Evolutionary conservation across 352 stramenopile species (phyloP), one percentile per base, ranked within the genome.

Genomic region (Thalassiosira livingstoniorum): DNA sequence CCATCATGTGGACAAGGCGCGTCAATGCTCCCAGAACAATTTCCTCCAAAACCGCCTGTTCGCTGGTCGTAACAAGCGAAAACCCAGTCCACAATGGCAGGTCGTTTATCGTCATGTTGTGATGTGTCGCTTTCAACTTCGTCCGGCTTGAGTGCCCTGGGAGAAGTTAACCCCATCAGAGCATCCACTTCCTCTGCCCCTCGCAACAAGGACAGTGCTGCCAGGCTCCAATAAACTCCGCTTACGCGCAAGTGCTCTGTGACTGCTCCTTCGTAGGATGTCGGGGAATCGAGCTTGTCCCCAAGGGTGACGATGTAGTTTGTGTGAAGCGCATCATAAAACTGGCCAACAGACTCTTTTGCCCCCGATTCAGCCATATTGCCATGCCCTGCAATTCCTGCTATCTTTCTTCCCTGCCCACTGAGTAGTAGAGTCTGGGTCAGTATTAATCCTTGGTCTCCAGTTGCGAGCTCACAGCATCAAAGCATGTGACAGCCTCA

Each of bases 181-280:
- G 93, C 86, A 51, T 97, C 87, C 43, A 97, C 94, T 21, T 96
- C 74, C 64, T 94, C 64, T 37, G 90, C 21, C 27, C 67, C 86
- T 58, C 96, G 91, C 10, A 99, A 90, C 29, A 99, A 85, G 67
- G 96, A 96, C 87, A 99, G 93, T 54, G 97, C 95, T 3, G 96
- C 96, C 43, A 99, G 92, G 27, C 96, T 97, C 98, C 98, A 99
- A 90, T 99, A 99, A 31, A 99, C 96, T 61, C 97, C 98, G 68
- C 95, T 98, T 91, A 99, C 95, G 55, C 97, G 95, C 78, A 99
- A 95, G 88, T 99, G 97, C 87, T 99, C 97, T 53, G 96, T 99
- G 74, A 98, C 78, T 18, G 91, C 91, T 42, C 91, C 91, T 76
- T 94, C 90, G 62, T 93, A 94, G 23, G 82, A 92, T 18, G 84